These are phyloP conservation scores for Millerozyma miso DNA, from an alignment of 805 yeast species.

Conservation along the genomic window DNA sequence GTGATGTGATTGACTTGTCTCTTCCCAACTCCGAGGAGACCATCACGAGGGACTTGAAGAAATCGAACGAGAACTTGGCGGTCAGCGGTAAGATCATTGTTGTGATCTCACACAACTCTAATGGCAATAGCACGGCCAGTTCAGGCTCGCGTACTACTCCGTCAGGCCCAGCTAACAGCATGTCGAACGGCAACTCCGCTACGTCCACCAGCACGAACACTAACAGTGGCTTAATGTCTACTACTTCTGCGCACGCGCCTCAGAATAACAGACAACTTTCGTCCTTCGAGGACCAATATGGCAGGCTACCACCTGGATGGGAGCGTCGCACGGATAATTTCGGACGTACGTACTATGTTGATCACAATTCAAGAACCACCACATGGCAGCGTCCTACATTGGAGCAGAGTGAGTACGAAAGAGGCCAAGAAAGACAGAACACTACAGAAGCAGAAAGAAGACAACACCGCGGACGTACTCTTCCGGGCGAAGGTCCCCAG, in stretches of 20 bases:
- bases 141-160: slow-evolving; percentile 9
- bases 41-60: slow-evolving; percentile 85
- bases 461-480: slow-evolving; percentile 84
- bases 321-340: slow-evolving; percentile 96
- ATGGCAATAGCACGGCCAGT: slow-evolving; percentile 15
- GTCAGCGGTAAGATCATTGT: slow-evolving; percentile 92
- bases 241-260: slow-evolving; percentile 3
- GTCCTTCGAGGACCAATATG: slow-evolving; percentile 95
- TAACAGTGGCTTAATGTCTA: slow-evolving; percentile 11
- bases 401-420: slow-evolving; percentile 72
- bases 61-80: slow-evolving; percentile 84
- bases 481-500: slow-evolving; percentile 59
- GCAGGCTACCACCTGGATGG: slow-evolving; percentile 98
- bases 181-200: slow-evolving; percentile 4
- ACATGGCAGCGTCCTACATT: slow-evolving; percentile 98
- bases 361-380: slow-evolving; percentile 94
- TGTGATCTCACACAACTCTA: slow-evolving; percentile 50
- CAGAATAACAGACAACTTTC: slow-evolving; percentile 61
- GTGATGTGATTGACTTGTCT: slow-evolving; percentile 76
- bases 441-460: slow-evolving; percentile 84
- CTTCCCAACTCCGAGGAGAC: slow-evolving; percentile 64
- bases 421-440: slow-evolving; percentile 58
- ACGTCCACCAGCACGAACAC: slow-evolving; percentile 3
- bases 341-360: slow-evolving; percentile 97
- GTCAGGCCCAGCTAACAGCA: slow-evolving; percentile 7